These are phyloP conservation scores for Ceratopteris richardii DNA, from an alignment of 75 land plant genomes.

Conservation along the genomic window DNA sequence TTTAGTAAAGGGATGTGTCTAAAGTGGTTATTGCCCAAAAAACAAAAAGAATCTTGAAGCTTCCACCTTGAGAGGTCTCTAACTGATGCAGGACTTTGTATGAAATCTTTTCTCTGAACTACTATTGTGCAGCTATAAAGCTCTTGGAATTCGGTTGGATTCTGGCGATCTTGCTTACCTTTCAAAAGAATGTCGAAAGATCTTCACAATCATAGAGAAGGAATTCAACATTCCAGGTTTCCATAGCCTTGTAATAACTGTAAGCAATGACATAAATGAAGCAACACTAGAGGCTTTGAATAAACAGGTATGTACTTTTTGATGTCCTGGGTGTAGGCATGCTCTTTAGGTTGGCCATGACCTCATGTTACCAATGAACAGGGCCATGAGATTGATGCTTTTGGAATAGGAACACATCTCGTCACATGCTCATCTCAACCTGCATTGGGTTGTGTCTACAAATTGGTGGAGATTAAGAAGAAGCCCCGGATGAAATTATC, in stretches of 20 bases:
- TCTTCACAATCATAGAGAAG: conserved; percentile 56
- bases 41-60: too few relatives aligned
- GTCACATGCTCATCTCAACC: conserved; percentile 95
- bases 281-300: conserved; percentile 92
- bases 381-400: conserved; percentile 98
- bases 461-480: conserved; percentile 85
- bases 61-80: too few relatives aligned
- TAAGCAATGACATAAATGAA: conserved; percentile 96
- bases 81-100: too few relatives aligned
- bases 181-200: conserved; percentile 64
- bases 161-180: conserved; percentile 95
- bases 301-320: conserved; percentile 62
- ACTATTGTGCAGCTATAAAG: conserved; percentile 67
- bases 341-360: background rate
- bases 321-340: background rate
- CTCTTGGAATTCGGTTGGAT: conserved; percentile 83
- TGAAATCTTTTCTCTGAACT: too few relatives aligned
- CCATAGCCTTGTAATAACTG: conserved; percentile 61
- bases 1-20: too few relatives aligned
- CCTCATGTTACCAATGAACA: conserved; percentile 11
- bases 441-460: conserved; percentile 94
- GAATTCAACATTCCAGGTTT: conserved; percentile 73
- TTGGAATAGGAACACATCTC: conserved; percentile 92
- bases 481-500: conserved; percentile 96
- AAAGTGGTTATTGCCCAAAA: too few relatives aligned